These are phyloP conservation scores for Neurospora sp. DNA, from an alignment of 495 filamentous ascomycete genomes.

Conservation along the genomic window DNA sequence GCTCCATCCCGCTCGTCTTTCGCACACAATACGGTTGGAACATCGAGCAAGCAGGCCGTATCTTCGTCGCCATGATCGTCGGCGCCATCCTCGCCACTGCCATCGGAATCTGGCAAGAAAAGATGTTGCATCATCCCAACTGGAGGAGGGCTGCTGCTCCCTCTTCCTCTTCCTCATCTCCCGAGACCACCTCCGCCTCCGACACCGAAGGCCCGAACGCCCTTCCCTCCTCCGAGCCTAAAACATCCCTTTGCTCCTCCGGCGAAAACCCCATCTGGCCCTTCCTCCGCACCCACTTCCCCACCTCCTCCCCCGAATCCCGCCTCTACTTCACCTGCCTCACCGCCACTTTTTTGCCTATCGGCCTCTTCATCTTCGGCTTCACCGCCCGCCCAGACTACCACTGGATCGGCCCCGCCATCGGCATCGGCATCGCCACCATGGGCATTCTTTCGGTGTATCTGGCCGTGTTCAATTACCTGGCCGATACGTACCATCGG, in stretches of 20 bases:
- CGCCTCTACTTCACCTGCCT: constrained; percentile 79
- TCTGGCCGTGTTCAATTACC: constrained; percentile 85
- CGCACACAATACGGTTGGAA: constrained; percentile 57
- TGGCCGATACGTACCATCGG: constrained; percentile 81
- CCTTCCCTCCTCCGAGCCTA: not conserved
- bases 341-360: constrained; percentile 52
- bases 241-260: constrained; percentile 6
- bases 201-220: not conserved
- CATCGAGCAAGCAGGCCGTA: constrained; percentile 54
- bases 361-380: constrained; percentile 64
- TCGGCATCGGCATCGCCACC: constrained; percentile 63
- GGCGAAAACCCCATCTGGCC: constrained; percentile 21
- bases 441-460: constrained; percentile 89
- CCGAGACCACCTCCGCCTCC: constrained; percentile 1
- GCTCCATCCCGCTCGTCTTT: constrained; percentile 72
- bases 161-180: not conserved
- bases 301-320: constrained; percentile 55
- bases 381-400: constrained; percentile 59
- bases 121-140: constrained; percentile 30
- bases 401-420: constrained; percentile 68
- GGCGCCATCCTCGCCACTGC: constrained; percentile 59
- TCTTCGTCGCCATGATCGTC: constrained; percentile 65
- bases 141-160: constrained; percentile 23
- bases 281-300: constrained; percentile 29
- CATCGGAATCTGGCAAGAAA: constrained; percentile 66